Conservation (phyloP, 306 rosid species). For the Dryas drummondii region DNA sequence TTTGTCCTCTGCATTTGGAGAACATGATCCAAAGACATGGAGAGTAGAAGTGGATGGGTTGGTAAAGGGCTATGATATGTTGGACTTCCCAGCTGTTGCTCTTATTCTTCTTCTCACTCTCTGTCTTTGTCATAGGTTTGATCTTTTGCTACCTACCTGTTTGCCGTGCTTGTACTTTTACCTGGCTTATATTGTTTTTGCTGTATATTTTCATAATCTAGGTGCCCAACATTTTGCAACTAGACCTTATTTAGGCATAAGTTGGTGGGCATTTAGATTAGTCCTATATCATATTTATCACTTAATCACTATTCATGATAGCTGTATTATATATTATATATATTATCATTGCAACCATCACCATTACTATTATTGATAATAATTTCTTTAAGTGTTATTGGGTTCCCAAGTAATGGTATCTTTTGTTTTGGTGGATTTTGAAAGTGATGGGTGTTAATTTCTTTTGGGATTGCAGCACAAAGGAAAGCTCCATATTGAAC, state of each 20-base stretch:
- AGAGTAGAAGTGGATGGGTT: constrained; percentile 75
- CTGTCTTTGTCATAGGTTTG: constrained; percentile 78
- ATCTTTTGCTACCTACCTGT: too few relatives aligned
- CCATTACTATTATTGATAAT: not conserved
- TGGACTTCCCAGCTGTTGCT: constrained; percentile 95
- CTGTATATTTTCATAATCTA: not conserved
- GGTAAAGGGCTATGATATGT: constrained; percentile 55
- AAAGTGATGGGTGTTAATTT: constrained; percentile 32
- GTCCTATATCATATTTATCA: not conserved
- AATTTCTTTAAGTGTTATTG: constrained; percentile 7
- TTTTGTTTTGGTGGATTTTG: constrained; percentile 37
- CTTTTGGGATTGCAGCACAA: constrained; percentile 61
- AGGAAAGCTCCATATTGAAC: constrained; percentile 87
- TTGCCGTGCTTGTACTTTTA: not conserved
- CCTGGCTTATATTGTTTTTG: not conserved
- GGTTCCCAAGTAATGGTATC: not conserved
- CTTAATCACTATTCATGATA: too few relatives aligned
- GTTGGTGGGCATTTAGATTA: not conserved
- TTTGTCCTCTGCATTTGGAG: constrained; percentile 60
- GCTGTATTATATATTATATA: too few relatives aligned
- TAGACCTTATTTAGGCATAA: not conserved
- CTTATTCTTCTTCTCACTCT: constrained; percentile 84
- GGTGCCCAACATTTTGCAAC: not conserved
- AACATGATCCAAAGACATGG: constrained; percentile 59
- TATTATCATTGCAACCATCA: not conserved